These are phyloP conservation scores for Vitis hybrid DNA, from an alignment of 177 flowering plant species.

Conservation along the genomic window DNA sequence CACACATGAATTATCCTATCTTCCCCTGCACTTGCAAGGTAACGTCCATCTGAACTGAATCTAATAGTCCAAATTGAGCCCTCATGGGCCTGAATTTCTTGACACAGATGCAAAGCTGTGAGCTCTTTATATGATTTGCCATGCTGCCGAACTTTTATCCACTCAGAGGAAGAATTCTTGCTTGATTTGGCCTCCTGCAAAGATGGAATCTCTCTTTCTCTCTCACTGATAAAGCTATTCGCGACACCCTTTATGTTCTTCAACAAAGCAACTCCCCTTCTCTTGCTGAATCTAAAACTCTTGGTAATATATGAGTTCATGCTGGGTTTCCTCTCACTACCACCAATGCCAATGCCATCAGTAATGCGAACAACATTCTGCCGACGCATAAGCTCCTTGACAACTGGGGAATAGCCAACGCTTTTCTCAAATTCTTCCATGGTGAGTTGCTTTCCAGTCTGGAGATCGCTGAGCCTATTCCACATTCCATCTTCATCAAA, in stretches of 20 bases:
- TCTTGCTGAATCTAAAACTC: constrained; percentile 62
- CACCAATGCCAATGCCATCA: background rate
- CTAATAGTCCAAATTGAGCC: constrained; percentile 88
- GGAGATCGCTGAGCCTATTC: constrained; percentile 69
- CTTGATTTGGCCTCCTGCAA: constrained; percentile 11
- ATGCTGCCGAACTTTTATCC: constrained; percentile 65
- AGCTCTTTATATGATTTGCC: constrained; percentile 83
- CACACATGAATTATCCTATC: constrained; percentile 77
- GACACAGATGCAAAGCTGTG: constrained; percentile 75
- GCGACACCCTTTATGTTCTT: constrained; percentile 81
- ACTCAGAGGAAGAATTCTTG: constrained; percentile 30
- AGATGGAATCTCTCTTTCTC: constrained; percentile 32
- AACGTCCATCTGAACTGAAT: constrained; percentile 64
- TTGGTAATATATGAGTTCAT: constrained; percentile 35
- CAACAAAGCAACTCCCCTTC: constrained; percentile 59
- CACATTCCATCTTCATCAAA: constrained; percentile 65
- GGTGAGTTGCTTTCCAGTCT: constrained; percentile 76
- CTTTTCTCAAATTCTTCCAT: constrained; percentile 88
- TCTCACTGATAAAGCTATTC: constrained; percentile 35
- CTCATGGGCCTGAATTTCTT: constrained; percentile 86
- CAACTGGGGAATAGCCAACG: constrained; percentile 82
- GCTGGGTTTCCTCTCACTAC: constrained; percentile 23
- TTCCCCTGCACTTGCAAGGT: constrained; percentile 90
- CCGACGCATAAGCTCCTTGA: constrained; percentile 83
- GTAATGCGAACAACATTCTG: constrained; percentile 25